Evolutionary conservation across 1,284 basidiomycete species (phyloP), one percentile per base, ranked within the genome.

Genomic region (Wolfiporia cocos): DNA sequence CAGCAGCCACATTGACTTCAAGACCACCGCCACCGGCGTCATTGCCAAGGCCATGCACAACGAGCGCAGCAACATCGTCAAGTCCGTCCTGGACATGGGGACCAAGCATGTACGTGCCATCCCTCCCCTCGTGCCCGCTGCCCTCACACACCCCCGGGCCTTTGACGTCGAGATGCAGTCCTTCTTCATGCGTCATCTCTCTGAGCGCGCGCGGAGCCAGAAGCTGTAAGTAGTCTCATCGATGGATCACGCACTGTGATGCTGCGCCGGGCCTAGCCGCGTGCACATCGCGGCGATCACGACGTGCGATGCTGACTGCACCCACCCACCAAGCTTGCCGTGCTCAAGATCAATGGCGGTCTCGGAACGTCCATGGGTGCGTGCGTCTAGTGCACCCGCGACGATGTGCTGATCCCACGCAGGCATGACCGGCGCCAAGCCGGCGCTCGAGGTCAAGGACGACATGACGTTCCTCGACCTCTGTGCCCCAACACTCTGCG

Each of bases 381-480:
- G 74, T 62, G 33, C 20, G 30, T 18, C 11, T 15, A 15, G 9
- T 29, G 26, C n/a, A n/a, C 20, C 3, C 14, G 18, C 32, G 10
- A 15, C 19, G 30, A 9, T 12, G n/a, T 18, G 2, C 7, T 11
- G 32, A 26, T 23, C n/a, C n/a, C n/a, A n/a, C 33, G 17, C 50
- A 86, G 83, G 85, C 40, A 93, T 94, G 92, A 93, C 91, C 21
- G 92, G 90, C 43, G 90, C 91, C 22, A 92, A 95, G 75, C 86
- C 84, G 56, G 84, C 92, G 48, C 82, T 92, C 51, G 86, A 95
- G 66, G 90, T 96, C 70, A 85, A 91, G 70, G 85, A 98, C 62
- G 89, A 94, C 67, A 98, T 98, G 95, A 98, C 94, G 42, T 98
- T 99, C 84, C 81, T 99, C 53, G 95, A 99, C 68, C 75, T 99